Base-by-base conservation (phyloP, 768 basidiomycete genomes). In the Lentinula raphanica region DNA sequence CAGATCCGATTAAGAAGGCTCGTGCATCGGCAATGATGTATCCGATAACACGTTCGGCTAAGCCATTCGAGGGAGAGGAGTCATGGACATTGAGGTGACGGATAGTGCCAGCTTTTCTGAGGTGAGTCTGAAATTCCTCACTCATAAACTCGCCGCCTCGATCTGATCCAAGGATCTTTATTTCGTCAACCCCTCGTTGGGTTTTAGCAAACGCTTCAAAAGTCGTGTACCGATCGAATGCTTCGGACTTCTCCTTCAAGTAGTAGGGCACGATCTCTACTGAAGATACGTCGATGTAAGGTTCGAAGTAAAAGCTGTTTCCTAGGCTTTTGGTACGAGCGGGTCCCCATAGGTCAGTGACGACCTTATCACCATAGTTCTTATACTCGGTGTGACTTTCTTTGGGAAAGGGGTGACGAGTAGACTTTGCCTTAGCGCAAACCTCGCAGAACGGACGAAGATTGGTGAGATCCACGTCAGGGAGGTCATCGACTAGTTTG, bases 31-130 rank as follows among this genome's bases (percentile, higher is more conserved):
- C n/a, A n/a, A n/a, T n/a, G n/a, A n/a, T n/a, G n/a, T n/a, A n/a
- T n/a, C n/a, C 36, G 2, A 63, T 69, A 27, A 60, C 63, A 12
- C 64, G 58, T 62, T 74, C 69, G 6, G 67, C 62, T n/a, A 62
- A 62, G n/a, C 72, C 69, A 58, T 74, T 72, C 39, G 67, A 68
- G 28, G 63, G 61, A 15, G 73, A 71, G 17, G 66, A 65, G 60
- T 74, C 65, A 42, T 72, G 70, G 23, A 72, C 67, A 2, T 67
- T 72, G 21, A 72, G 66, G 36, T 73, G 67, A n/a, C 63, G 64
- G 35, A 62, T 49, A 0, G 71, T 74, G 2, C 74, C 70, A 19
- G 64, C 50, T 2, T 42, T 38, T 11, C 61, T 58, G 6, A 70
- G 67, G 56, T 71, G 63, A 7, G 60, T 58, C 2, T 19, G 39